These are phyloP conservation scores for Steccherinum ochraceum DNA, from an alignment of 768 basidiomycete genomes.

Conservation along the genomic window DNA sequence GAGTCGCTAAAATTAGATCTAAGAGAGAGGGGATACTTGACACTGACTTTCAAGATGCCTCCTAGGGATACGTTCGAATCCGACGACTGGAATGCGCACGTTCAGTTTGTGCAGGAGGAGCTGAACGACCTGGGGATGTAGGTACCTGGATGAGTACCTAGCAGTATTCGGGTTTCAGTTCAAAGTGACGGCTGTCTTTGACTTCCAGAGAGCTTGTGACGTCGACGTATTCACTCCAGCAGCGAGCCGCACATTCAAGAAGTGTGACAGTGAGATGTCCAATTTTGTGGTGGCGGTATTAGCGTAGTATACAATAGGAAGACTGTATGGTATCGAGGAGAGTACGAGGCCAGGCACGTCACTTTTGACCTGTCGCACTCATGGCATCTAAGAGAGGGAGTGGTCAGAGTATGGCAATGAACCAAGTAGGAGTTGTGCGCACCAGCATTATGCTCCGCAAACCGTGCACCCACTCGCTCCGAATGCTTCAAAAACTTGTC, in stretches of 20 bases:
- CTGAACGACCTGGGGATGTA: slow-evolving; percentile 53
- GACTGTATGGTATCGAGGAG: neutral
- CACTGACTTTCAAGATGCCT: too few relatives aligned
- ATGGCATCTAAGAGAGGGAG: neutral
- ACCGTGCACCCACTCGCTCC: slow-evolving; percentile 86
- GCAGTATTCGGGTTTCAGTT: too few relatives aligned
- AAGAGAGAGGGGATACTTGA: too few relatives aligned
- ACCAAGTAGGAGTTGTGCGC: slow-evolving; percentile 25
- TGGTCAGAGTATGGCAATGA: neutral
- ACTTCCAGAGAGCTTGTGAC: too few relatives aligned
- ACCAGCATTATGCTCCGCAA: slow-evolving; percentile 92
- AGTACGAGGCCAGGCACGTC: slow-evolving; percentile 8
- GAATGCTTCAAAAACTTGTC: slow-evolving; percentile 99
- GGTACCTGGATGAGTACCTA: too few relatives aligned
- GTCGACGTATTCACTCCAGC: too few relatives aligned
- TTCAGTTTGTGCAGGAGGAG: slow-evolving; percentile 66
- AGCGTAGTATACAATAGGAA: neutral
- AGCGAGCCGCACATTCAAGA: too few relatives aligned
- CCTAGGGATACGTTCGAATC: too few relatives aligned
- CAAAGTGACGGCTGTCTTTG: too few relatives aligned
- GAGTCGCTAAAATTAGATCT: too few relatives aligned
- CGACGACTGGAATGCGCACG: slow-evolving; percentile 61
- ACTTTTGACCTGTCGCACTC: neutral
- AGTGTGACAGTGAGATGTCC: too few relatives aligned
- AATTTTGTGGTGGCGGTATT: too few relatives aligned